Percentiles rank a stretch among this genome's conserved stretches.
Evolutionary conservation across 306 rosid species (phyloP).

Genomic region (Begonia loranthoides): DNA sequence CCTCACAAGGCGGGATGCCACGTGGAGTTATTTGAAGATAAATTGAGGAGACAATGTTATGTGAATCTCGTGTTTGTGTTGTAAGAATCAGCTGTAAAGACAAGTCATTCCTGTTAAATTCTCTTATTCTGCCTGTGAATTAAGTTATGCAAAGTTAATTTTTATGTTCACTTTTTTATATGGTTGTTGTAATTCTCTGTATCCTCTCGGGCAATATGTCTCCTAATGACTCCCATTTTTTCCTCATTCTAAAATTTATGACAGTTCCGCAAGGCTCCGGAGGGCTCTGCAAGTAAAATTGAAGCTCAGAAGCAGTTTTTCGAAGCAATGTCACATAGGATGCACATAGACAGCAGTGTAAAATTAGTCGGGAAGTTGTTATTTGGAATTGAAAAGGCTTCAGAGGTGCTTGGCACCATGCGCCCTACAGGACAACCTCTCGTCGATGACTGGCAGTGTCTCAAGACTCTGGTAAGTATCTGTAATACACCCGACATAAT

Average conservation of each 20-base stretch:
- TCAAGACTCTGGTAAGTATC: constrained; percentile 53
- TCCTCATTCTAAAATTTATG: constrained; percentile 2
- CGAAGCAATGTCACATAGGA: constrained; percentile 84
- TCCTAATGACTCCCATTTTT: neutral
- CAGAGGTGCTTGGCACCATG: constrained; percentile 38
- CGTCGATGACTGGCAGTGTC: constrained; percentile 82
- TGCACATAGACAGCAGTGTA: constrained; percentile 65
- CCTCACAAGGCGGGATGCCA: no score
- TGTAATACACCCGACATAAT: neutral
- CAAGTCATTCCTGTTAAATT: no score
- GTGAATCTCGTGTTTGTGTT: no score
- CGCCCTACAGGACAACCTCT: constrained; percentile 61
- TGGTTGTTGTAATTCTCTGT: no score
- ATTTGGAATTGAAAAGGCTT: constrained; percentile 69
- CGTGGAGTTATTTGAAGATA: no score
- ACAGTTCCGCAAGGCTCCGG: constrained; percentile 83
- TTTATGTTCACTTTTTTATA: no score
- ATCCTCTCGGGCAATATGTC: no score
- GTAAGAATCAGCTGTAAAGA: no score
- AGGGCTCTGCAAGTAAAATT: constrained; percentile 55
- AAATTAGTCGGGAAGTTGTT: constrained; percentile 63
- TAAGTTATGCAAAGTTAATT: no score
- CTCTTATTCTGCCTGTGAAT: no score
- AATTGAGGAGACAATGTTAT: no score
- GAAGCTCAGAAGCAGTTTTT: constrained; percentile 70